These are phyloP conservation scores for Pleoardoris graminearum DNA, from an alignment of 2,329 filamentous ascomycete genomes.

Conservation along the genomic window DNA sequence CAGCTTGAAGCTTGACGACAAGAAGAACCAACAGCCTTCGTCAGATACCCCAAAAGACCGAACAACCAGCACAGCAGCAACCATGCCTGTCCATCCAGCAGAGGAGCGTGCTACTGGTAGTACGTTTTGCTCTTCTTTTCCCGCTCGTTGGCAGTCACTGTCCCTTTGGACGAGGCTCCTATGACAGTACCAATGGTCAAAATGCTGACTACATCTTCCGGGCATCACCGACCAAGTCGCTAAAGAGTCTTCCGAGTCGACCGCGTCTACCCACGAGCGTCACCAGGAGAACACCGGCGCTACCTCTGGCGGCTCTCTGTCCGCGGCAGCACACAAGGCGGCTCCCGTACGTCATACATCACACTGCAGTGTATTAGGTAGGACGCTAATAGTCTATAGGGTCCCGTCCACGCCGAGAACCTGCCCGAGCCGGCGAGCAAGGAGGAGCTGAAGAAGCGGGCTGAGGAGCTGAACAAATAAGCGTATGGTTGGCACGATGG, in stretches of 20 bases:
- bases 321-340: conserved; percentile 18
- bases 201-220: conserved; percentile 15
- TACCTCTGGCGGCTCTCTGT: conserved; percentile 40
- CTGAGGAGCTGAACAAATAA: conserved; percentile 56
- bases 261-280: conserved; percentile 40
- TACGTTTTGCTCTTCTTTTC: conserved; percentile 27
- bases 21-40: too few species aligned
- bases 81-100: conserved; percentile 49
- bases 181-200: neutral
- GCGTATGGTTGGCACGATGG: neutral
- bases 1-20: conserved; percentile 3
- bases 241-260: conserved; percentile 50
- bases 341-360: conserved; percentile 4
- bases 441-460: conserved; percentile 54
- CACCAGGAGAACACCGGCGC: conserved; percentile 41
- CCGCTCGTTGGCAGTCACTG: neutral
- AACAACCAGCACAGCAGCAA: conserved; percentile 22
- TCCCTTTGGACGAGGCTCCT: neutral
- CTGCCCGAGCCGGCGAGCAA: conserved; percentile 52
- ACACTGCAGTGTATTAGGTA: conserved; percentile 12
- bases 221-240: conserved; percentile 52
- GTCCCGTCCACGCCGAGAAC: conserved; percentile 51
- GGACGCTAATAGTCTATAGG: conserved; percentile 30
- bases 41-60: neutral
- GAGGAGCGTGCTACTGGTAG: conserved; percentile 47